A percentile compares a stretch with the other conserved stretches of the same genome.
These are phyloP conservation scores for Cucurbita pepo DNA, from an alignment of 306 rosid species.

Conservation along the genomic window DNA sequence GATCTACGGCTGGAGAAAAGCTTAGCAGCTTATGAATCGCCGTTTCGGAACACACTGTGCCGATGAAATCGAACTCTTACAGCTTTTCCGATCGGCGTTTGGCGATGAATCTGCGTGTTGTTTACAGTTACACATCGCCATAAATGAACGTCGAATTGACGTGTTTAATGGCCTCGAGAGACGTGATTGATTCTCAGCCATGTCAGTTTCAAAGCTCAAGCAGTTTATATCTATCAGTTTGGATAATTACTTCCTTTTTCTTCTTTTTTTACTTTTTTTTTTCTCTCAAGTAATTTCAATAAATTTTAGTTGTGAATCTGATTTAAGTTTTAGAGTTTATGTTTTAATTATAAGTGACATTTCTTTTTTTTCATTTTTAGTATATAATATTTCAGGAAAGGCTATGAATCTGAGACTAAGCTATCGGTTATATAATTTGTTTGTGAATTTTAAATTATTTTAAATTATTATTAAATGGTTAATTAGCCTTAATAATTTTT, in stretches of 20 bases:
- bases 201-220: background rate
- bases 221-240: background rate
- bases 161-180: background rate
- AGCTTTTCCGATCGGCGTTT: background rate
- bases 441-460: too few species aligned
- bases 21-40: conserved; percentile 35
- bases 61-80: background rate
- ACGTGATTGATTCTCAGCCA: background rate
- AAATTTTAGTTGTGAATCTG: background rate
- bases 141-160: background rate
- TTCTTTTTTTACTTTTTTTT: background rate
- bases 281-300: background rate
- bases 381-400: background rate
- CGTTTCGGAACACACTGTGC: conserved; percentile 11
- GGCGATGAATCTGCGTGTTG: background rate
- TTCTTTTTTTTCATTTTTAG: background rate
- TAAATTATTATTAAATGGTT: too few species aligned
- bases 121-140: background rate
- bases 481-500: too few species aligned
- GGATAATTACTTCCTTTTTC: background rate
- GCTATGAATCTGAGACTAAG: background rate
- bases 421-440: too few species aligned
- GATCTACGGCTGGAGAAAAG: conserved; percentile 40
- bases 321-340: background rate
- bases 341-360: background rate